Base-by-base conservation (phyloP, 2,329 filamentous ascomycete genomes). In the Aspergillus sp. region DNA sequence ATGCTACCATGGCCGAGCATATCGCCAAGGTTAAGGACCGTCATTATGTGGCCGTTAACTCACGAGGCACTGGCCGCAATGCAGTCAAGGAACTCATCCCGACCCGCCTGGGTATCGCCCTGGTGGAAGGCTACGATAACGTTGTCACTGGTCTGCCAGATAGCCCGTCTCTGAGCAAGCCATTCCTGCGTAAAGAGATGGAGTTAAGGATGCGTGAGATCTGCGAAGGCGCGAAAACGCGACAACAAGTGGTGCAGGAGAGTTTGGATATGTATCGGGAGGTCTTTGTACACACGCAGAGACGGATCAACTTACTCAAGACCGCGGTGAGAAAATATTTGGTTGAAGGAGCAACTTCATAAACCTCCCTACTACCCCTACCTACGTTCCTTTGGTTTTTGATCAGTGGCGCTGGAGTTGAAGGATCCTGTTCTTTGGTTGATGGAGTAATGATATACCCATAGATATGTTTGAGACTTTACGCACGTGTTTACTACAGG, bases 1-100 rank as follows among this genome's bases (percentile, higher is more conserved):
- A 99, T 78, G 95, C 95, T 6, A 99, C 95, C 1, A 99, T 99
- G 95, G 95, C 95, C 0, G 95, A 99, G 69, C 95, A 99, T 72
- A 99, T 99, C 69, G 87, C 91, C 60, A 99, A 94, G 76, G 96
- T 99, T 68, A 92, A 98, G 75, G 87, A 93, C 59, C 84, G 95
- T 60, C 84, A 93, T 67, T 99, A 99, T 70, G 94, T 92, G 53
- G 85, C 87, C 58, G 88, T 90, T 71, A 71, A 86, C 77, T 71
- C 82, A 70, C 82, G 80, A 53, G 79, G 79, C 56, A 74, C 73
- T 56, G 78, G 79, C 42, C 77, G 79, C 49, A 79, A 80, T 52
- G 68, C 74, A 55, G 82, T 95, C 49, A 88, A 91, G 71, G 92
- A 96, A 69, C 96, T 99, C 73, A 90, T 99, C 65, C 95, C 95